phyloP scores from a whole-genome alignment of 495 filamentous ascomycete genomes.

The Neurospora sublineolata region DNA sequence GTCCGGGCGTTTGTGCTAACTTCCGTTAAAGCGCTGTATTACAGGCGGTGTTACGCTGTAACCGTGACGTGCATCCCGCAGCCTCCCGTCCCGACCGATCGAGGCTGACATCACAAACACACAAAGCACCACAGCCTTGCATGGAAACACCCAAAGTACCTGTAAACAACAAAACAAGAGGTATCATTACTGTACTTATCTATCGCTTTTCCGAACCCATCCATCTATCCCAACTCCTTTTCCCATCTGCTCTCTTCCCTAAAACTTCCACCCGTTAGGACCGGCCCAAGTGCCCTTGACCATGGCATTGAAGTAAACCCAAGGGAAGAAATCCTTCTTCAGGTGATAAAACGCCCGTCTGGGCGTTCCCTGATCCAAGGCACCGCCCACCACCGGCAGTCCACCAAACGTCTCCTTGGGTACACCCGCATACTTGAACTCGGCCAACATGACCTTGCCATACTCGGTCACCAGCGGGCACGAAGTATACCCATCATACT shows the following conservation, averaged over 20 bases:
- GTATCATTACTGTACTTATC: neutral
- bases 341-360: slow-evolving; percentile 48
- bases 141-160: neutral
- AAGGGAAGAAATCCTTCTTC: slow-evolving; percentile 65
- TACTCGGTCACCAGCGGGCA: slow-evolving; percentile 58
- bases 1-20: neutral
- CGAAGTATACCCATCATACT: slow-evolving; percentile 58
- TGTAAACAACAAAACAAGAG: neutral
- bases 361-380: slow-evolving; percentile 46
- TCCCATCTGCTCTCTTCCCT: no score
- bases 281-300: slow-evolving; percentile 54
- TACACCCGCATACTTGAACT: slow-evolving; percentile 62
- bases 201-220: neutral
- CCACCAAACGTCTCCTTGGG: slow-evolving; percentile 56
- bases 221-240: neutral
- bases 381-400: slow-evolving; percentile 27
- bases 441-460: slow-evolving; percentile 55
- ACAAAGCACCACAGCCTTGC: neutral
- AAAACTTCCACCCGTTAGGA: slow-evolving; percentile 38
- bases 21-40: neutral
- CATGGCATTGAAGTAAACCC: slow-evolving; percentile 50
- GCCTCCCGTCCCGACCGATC: neutral
- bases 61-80: neutral
- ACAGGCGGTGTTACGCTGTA: neutral
- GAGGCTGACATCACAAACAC: neutral